Evolutionary conservation across 1,139 yeast species (phyloP).

Genomic region (Taphrina flavorubra): DNA sequence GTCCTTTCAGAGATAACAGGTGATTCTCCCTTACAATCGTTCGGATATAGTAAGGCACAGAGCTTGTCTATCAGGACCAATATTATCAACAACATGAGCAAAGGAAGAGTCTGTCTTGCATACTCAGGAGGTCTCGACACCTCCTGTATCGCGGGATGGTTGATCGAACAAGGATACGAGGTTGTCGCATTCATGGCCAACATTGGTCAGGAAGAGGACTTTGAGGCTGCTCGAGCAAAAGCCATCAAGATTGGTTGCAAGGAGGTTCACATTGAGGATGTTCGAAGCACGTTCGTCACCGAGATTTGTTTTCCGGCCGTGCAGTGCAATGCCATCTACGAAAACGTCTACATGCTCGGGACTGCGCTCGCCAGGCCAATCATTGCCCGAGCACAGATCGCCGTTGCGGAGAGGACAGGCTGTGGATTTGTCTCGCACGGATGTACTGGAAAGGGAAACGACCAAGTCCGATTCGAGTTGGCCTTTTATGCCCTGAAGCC

Average conservation of each 20-base stretch:
- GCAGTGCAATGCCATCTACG: slow-evolving; percentile 95
- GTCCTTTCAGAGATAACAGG: not conserved
- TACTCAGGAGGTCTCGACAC: slow-evolving; percentile 99
- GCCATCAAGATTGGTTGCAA: slow-evolving; percentile 97
- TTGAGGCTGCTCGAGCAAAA: slow-evolving; percentile 94
- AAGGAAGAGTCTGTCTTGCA: slow-evolving; percentile 66
- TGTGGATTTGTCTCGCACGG: slow-evolving; percentile 99
- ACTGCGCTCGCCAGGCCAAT: slow-evolving; percentile 98
- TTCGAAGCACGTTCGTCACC: slow-evolving; percentile 91
- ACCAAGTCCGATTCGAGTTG: slow-evolving; percentile 96
- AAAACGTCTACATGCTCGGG: slow-evolving; percentile 93
- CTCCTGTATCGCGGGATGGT: slow-evolving; percentile 96
- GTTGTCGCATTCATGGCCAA: slow-evolving; percentile 77
- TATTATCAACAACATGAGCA: slow-evolving; percentile 18
- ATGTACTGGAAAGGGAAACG: slow-evolving; percentile 99
- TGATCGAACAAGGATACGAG: slow-evolving; percentile 95
- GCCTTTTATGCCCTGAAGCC: slow-evolving; percentile 97
- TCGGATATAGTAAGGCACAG: too few relatives aligned
- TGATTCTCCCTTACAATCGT: not conserved
- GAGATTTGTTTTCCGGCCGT: slow-evolving; percentile 91
- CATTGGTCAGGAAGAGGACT: slow-evolving; percentile 75
- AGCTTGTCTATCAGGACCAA: not conserved
- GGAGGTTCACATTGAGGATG: slow-evolving; percentile 91
- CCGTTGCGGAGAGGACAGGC: slow-evolving; percentile 95
- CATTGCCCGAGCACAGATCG: slow-evolving; percentile 96